Conservation (phyloP, 306 rosid genomes). For the Inga laurina region DNA sequence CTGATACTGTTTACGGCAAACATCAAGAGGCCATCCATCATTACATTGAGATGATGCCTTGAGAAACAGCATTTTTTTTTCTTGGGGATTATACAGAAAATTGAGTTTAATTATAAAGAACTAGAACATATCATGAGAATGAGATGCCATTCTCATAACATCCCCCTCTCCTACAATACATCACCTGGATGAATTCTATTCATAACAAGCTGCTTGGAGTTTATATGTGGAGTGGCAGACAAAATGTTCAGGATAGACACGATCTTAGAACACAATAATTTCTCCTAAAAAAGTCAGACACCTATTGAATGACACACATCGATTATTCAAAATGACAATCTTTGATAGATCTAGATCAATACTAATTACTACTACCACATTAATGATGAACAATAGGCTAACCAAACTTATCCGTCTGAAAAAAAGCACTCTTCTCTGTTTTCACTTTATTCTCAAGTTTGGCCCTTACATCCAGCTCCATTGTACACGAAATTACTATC, state of each 20-base stretch:
- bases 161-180: no score
- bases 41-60: neutral
- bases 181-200: no score
- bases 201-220: neutral
- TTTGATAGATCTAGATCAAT: neutral
- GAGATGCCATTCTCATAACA: neutral
- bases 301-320: neutral
- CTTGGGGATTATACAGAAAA: neutral
- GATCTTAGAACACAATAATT: neutral
- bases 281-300: neutral
- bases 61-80: neutral
- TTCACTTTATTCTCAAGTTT: neutral
- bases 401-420: no score
- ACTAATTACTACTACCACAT: neutral
- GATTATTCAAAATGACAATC: neutral
- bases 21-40: neutral
- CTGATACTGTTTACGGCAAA: neutral
- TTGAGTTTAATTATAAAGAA: neutral
- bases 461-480: slow-evolving; percentile 5
- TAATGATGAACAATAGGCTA: no score
- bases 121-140: neutral
- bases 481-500: neutral
- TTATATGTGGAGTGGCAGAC: neutral
- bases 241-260: neutral
- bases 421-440: neutral